phyloP scores from a whole-genome alignment of 306 rosid species.

The Fragaria nilgerrensis region DNA sequence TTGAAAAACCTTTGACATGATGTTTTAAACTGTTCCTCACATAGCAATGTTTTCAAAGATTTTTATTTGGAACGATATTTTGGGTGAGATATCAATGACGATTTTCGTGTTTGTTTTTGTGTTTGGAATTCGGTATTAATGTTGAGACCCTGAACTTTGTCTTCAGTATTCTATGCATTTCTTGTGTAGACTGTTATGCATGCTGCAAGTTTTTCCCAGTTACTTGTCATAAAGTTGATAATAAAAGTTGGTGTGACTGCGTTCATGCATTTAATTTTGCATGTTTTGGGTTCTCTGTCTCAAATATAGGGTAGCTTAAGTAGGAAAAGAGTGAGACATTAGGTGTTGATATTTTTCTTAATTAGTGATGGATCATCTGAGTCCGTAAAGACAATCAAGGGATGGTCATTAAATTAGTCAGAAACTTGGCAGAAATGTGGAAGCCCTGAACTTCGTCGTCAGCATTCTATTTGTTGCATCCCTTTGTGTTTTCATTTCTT shows the following conservation, averaged over 20 bases:
- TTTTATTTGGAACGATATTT: not conserved
- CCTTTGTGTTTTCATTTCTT: not conserved
- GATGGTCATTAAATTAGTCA: not conserved
- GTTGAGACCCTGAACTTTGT: slow-evolving; percentile 1
- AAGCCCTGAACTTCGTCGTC: not conserved
- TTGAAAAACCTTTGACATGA: not conserved
- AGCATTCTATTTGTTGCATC: not conserved
- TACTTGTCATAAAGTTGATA: not conserved
- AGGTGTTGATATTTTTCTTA: not conserved
- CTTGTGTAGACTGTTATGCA: no score
- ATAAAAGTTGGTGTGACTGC: not conserved
- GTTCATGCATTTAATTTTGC: not conserved
- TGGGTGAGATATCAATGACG: not conserved
- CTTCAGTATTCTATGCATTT: no score
- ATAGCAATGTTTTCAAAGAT: not conserved
- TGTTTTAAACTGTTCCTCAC: not conserved
- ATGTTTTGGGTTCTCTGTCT: not conserved
- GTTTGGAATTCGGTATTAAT: not conserved
- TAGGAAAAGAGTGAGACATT: not conserved
- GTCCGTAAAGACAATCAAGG: not conserved
- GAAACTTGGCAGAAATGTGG: not conserved
- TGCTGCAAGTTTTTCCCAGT: not conserved
- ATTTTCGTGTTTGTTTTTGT: not conserved
- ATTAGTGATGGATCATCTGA: not conserved
- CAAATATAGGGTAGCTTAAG: not conserved